Percentiles rank a stretch among this genome's conserved stretches.
Conservation (phyloP, 2,329 filamentous ascomycete genomes). For the Tolypocladium album region DNA sequence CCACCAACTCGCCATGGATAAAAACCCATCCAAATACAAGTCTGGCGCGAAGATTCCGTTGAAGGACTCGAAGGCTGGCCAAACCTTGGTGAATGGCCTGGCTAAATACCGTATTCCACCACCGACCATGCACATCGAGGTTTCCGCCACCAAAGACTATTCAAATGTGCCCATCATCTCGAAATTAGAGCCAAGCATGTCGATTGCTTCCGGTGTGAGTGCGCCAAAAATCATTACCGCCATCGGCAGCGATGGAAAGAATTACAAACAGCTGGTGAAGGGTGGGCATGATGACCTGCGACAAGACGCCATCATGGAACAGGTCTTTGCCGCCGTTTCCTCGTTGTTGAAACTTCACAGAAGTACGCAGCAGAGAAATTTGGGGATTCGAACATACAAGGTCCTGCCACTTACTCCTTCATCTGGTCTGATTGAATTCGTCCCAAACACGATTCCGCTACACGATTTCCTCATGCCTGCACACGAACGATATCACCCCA, state of each 20-base stretch:
- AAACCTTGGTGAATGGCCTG: constrained; percentile 51
- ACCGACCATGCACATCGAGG: constrained; percentile 74
- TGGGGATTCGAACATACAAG: constrained; percentile 94
- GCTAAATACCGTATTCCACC: constrained; percentile 66
- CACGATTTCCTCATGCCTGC: constrained; percentile 89
- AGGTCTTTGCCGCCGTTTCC: constrained; percentile 95
- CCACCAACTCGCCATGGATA: constrained; percentile 53
- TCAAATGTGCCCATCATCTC: constrained; percentile 61
- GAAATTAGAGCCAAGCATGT: constrained; percentile 64
- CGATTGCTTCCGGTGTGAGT: constrained; percentile 81
- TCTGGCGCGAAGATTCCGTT: constrained; percentile 54
- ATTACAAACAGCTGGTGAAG: constrained; percentile 88
- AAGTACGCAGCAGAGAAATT: constrained; percentile 73
- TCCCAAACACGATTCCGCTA: constrained; percentile 82
- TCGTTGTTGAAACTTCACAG: constrained; percentile 79
- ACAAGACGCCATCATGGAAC: constrained; percentile 98
- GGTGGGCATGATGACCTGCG: constrained; percentile 91
- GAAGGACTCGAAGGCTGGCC: constrained; percentile 52
- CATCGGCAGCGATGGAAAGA: constrained; percentile 62
- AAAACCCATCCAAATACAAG: constrained; percentile 55
- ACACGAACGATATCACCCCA: constrained; percentile 76
- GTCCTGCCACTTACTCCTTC: constrained; percentile 78
- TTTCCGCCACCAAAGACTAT: constrained; percentile 68
- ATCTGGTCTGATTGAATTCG: constrained; percentile 93
- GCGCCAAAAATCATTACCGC: constrained; percentile 88